Evolutionary conservation across 345 rosid species (phyloP).

Genomic region (Aethionema arabicum): DNA sequence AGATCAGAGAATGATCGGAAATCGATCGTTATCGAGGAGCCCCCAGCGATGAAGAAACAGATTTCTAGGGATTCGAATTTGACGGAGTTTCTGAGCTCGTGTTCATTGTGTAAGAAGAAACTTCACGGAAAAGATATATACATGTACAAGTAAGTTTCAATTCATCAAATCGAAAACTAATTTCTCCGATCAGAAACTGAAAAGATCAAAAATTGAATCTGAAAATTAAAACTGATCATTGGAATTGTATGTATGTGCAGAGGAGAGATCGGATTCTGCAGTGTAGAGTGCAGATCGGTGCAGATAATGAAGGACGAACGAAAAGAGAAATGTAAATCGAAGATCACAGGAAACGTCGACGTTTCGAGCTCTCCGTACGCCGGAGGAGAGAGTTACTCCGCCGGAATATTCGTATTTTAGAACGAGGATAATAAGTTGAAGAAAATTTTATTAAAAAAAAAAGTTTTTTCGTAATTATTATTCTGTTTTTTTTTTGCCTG

Average conservation of each 20-base stretch:
- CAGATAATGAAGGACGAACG: constrained; percentile 63
- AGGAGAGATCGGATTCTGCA: constrained; percentile 87
- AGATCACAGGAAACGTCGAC: constrained; percentile 40
- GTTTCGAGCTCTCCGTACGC: constrained; percentile 43
- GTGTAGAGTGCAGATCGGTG: constrained; percentile 66
- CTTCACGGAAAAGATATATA: constrained; percentile 70
- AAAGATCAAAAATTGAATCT: background rate
- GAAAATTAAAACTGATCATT: no score
- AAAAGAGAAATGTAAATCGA: constrained; percentile 48
- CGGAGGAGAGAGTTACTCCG: constrained; percentile 48
- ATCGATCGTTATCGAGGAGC: constrained; percentile 27
- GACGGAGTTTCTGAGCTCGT: constrained; percentile 54
- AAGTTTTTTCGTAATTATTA: background rate
- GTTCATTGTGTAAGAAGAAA: constrained; percentile 57
- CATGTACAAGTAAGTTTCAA: constrained; percentile 67
- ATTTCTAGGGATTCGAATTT: background rate
- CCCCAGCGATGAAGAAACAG: constrained; percentile 28
- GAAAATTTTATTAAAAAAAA: background rate
- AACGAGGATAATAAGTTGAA: constrained; percentile 27
- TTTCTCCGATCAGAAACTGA: no score
- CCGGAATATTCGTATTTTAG: constrained; percentile 67
- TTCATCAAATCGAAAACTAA: background rate
- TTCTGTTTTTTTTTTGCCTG: constrained; percentile 2
- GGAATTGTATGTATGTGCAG: constrained; percentile 37
- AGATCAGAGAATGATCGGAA: constrained; percentile 16